These are phyloP conservation scores for Penicillium decumbens DNA, from an alignment of 2,329 filamentous ascomycete genomes.

Conservation along the genomic window DNA sequence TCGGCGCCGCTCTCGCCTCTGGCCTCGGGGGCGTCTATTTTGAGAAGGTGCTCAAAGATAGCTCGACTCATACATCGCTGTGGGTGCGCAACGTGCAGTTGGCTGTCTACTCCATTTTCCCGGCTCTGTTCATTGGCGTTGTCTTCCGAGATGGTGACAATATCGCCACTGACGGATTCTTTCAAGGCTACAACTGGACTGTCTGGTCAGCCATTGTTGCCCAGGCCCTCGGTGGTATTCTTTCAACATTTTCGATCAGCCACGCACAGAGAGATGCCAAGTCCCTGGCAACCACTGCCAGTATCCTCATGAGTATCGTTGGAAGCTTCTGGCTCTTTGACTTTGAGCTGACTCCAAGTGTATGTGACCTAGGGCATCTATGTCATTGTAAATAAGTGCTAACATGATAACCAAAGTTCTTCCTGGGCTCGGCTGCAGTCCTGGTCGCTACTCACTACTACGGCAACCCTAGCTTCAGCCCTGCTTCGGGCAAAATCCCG, in stretches of 20 bases:
- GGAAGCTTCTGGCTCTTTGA: slow-evolving; percentile 83
- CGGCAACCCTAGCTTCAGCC: slow-evolving; percentile 50
- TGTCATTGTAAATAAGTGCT: neutral
- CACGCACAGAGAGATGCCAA: slow-evolving; percentile 87
- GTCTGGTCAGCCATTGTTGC: slow-evolving; percentile 82
- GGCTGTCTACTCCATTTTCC: slow-evolving; percentile 89
- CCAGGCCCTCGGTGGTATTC: slow-evolving; percentile 77
- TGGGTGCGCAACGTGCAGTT: slow-evolving; percentile 96
- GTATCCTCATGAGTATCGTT: slow-evolving; percentile 79
- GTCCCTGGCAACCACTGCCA: slow-evolving; percentile 89
- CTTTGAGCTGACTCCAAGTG: slow-evolving; percentile 66
- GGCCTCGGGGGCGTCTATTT: slow-evolving; percentile 69
- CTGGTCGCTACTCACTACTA: slow-evolving; percentile 82
- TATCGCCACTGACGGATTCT: slow-evolving; percentile 81
- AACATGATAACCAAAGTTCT: slow-evolving; percentile 56
- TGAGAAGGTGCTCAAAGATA: slow-evolving; percentile 84
- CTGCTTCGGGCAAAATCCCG: slow-evolving; percentile 42
- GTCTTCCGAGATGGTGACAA: slow-evolving; percentile 80
- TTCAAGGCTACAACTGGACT: slow-evolving; percentile 86
- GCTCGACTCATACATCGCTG: slow-evolving; percentile 67
- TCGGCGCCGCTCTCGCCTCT: slow-evolving; percentile 73
- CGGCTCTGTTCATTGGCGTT: slow-evolving; percentile 79
- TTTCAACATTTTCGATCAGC: slow-evolving; percentile 76
- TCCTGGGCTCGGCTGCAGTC: slow-evolving; percentile 74
- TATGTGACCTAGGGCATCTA: slow-evolving; percentile 48